These are phyloP conservation scores for Picea glauca DNA, from an alignment of 75 land plant genomes.

Conservation along the genomic window DNA sequence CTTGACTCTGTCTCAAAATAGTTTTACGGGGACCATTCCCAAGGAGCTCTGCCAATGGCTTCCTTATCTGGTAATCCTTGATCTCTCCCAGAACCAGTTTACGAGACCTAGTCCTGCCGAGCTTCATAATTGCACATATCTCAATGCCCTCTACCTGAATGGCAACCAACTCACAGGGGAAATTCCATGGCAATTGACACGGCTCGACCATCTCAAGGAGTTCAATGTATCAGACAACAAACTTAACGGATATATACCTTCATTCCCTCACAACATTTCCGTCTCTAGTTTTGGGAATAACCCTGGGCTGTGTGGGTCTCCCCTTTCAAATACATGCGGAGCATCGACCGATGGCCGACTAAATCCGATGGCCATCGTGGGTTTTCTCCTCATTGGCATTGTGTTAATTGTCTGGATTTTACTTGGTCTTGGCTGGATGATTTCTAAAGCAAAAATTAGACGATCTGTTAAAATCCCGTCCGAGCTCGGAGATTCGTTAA, in stretches of 20 bases:
- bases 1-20: constrained; percentile 54
- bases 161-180: constrained; percentile 52
- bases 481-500: background rate
- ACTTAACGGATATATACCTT: background rate
- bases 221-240: background rate
- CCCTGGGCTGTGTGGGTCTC: background rate
- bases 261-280: background rate
- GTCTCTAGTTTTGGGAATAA: background rate
- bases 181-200: constrained; percentile 36
- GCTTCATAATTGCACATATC: constrained; percentile 34
- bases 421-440: background rate
- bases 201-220: background rate
- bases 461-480: background rate
- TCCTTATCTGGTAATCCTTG: constrained; percentile 42
- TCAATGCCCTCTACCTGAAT: constrained; percentile 52
- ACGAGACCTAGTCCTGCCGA: background rate
- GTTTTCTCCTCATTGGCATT: background rate
- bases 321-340: background rate
- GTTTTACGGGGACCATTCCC: constrained; percentile 56
- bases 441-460: background rate
- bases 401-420: background rate
- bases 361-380: background rate
- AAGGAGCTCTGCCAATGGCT: constrained; percentile 49
- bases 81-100: constrained; percentile 24
- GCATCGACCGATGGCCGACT: background rate